Base-by-base conservation (phyloP, 768 basidiomycete species). In the Phylloporus arenicola region DNA sequence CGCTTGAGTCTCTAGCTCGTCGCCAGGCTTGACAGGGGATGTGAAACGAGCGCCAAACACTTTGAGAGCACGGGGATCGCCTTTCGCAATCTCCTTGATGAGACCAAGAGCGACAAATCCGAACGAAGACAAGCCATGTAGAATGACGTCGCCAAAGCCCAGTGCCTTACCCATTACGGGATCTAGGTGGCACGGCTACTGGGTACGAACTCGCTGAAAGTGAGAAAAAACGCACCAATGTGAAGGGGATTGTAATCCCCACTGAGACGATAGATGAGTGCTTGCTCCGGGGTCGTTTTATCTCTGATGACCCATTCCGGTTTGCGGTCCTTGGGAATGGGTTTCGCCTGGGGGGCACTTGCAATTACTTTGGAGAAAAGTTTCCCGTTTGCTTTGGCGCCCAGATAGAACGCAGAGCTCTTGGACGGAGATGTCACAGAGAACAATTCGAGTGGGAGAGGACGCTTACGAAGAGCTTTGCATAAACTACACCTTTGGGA, bases 231-330 rank as follows among this genome's bases (percentile, higher is more conserved):
- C 72, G 13, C 46, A 84, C 83, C 84, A 45, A 86, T 81, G 63
- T 89, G 87, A 3, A 88, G 74, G 6, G 87, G 83, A 64, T 88
- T 88, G 64, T 86, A 89, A 63, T 88, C 86, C 10, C 86, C 87
- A 37, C 81, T 84, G 16, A 89, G 76, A 19, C 87, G 81, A 72
- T 84, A 88, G 46, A 84, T 54, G 42, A 84, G 64, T 1, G 87
- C 86, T 64, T 88, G 86, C 47, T 83, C 81, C 5, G 77, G 71
- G 2, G 78, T 76, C 0, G 82, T 84, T 63, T 81, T 72, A 43
- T 88, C 85, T 38, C 71, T 70, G 50, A 84, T 70, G 14, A 79
- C 73, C 71, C 77, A 80, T 62, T 85, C 78, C 1, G 86, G 76
- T 46, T 76, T 74, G 46, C 77, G 75, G 68, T 78, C 78, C 58